Evolutionary conservation across 1,139 yeast species (phyloP), one percentile per base, ranked within the genome.

Genomic region (Geotrichum siamense): DNA sequence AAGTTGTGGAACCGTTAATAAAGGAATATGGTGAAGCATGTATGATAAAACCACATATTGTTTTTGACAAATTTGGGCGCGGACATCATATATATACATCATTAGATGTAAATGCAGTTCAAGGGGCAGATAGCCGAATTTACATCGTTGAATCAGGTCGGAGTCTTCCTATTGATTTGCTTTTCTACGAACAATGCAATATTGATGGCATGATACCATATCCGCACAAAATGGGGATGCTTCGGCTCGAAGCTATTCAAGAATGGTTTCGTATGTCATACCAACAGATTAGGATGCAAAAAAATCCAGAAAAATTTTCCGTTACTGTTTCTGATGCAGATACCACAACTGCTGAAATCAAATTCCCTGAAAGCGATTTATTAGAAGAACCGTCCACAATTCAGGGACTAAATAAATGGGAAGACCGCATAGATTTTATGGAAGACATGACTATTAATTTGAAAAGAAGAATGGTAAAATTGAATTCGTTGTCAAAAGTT

Each of bases 231-330:
- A 85, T 86, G 65, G 71, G 83, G 13, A 74, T 82, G 28, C 57
- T 91, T 41, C 79, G 98, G 68, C 80, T 79, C 50, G 97, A 91
- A 66, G 89, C 95, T 9, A 78, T 91, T 43, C 89, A 81, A 55
- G 85, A 80, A 56, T 89, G 95, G 95, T 86, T 93, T 82, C 76
- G 76, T 57, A 65, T 30, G 5, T 15, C 34, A 5, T 30, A 6
- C 16, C 19, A 30, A 17, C 6, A 12, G 5, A 17, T 30, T 5
- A 28, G 13, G 31, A 13, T n/a, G n/a, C n/a, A n/a, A n/a, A n/a
- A n/a, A n/a, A n/a, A n/a, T n/a, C n/a, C n/a, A n/a, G n/a, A n/a
- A n/a, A n/a, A n/a, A n/a, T n/a, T n/a, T n/a, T n/a, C n/a, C n/a
- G n/a, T n/a, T n/a, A n/a, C n/a, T n/a, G n/a, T n/a, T n/a, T n/a